These are phyloP conservation scores for Euphorbia schlechtendalii DNA, from an alignment of 441 rosid genomes.

Conservation along the genomic window DNA sequence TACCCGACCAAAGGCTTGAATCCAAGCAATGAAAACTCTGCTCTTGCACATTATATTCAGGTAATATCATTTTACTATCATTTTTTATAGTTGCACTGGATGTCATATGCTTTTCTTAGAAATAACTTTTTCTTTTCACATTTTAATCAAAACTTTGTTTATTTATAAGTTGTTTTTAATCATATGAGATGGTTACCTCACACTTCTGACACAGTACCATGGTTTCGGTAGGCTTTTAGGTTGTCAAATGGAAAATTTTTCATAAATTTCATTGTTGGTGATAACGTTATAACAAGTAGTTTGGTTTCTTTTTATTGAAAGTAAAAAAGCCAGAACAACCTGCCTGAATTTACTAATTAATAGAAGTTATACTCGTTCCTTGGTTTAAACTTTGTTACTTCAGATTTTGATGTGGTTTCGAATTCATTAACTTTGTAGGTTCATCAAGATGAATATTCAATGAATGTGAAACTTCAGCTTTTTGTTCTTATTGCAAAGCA, in stretches of 20 bases:
- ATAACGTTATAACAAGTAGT: neutral
- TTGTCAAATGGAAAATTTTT: neutral
- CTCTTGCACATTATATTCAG: slow-evolving; percentile 80
- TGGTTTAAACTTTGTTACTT: neutral
- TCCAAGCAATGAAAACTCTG: slow-evolving; percentile 72
- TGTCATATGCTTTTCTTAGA: neutral
- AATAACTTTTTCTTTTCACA: neutral
- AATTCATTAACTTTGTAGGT: slow-evolving; percentile 29
- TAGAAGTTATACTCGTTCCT: neutral
- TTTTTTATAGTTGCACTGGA: too few species aligned
- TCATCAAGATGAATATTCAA: slow-evolving; percentile 55
- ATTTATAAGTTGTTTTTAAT: too few species aligned
- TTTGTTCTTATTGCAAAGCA: slow-evolving; percentile 68
- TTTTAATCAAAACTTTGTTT: neutral
- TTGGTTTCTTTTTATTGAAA: neutral
- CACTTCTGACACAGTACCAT: neutral
- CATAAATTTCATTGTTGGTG: neutral
- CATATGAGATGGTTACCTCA: neutral
- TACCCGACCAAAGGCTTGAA: slow-evolving; percentile 64
- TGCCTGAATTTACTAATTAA: neutral
- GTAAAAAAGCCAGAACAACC: neutral
- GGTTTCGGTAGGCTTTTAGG: neutral
- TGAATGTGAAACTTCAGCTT: slow-evolving; percentile 74
- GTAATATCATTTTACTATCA: slow-evolving; percentile 24
- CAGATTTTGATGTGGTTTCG: slow-evolving; percentile 3